Evolutionary conservation across 306 rosid genomes (phyloP), one percentile per base, ranked within the genome.

Genomic region (Comarum palustre): DNA sequence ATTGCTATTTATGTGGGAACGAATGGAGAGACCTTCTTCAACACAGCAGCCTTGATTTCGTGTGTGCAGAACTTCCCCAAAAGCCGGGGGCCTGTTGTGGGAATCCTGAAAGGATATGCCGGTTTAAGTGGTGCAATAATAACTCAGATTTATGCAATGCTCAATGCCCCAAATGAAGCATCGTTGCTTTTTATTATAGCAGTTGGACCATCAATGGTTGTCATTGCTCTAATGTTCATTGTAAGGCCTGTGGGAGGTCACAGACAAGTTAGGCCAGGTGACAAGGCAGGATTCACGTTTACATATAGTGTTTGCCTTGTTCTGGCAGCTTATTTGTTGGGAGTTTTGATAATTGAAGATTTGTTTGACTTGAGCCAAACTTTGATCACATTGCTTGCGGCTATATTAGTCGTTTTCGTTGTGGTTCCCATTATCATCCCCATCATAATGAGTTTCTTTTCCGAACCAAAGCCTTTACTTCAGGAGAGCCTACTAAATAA

Each of bases 11-110:
- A 80, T 61, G 82, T 93, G 58, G 98, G 97, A 82, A 91, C 98
- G 36, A 93, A 93, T 62, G 97, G 98, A 14, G 96, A 87, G 84
- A 90, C 97, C 47, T 93, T 87, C 91, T 93, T 90, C 83, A 92
- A 89, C 81, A 89, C 97, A 1, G 92, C 89, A 1, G 78, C 89
- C 4, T 77, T 92, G 0, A 86, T 90, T 55, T 86, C 96, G 0
- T 80, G 96, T 20, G 90, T 92, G 72, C 89, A 85, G 68, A 92
- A 85, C 57, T 92, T 92, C 75, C 97, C 96, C 0, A 84, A 83
- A 48, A 86, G 75, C 57, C 81, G 96, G 12, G 97, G 96, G 9
- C 89, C 88, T 1, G 81, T 92, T 42, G 85, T 89, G 42, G 97
- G 96, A 16, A 89, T 92, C 36, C 68, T 92, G 59, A 92, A 92